Base-by-base conservation (phyloP, 1,284 basidiomycete species). In the Malassezia brasiliensis region DNA sequence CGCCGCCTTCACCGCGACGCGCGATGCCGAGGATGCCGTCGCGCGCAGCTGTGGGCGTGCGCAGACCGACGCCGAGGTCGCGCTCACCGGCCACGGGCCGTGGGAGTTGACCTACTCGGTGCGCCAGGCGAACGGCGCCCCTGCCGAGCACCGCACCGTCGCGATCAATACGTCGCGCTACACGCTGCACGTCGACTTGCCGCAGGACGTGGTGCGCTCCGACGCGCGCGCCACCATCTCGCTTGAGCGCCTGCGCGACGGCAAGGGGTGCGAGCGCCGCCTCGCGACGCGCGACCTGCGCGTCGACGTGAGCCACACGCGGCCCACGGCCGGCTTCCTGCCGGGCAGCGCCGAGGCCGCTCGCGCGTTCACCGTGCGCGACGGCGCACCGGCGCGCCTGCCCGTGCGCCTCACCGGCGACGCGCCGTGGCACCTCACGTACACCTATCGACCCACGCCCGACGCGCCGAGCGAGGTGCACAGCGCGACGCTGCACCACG, bases 321-420 rank as follows among this genome's bases (percentile, higher is more conserved):
- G 86, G 83, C 89, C 93, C 2, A 91, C 86, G 1, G 89, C 81
- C 19, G 84, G 84, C 66, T 94, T 96, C 77, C 81, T 84, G 37
- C 80, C 65, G 9, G 45, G 56, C 48, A 66, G 80, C 60, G 81
- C 83, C 8, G 51, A 52, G 5, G 50, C 47, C 22, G 41, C 47
- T n/a, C 62, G 66, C 41, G 79, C 80, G 39, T 76, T 84, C 8
- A 81, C 83, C 4, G 81, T 90, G 38, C 79, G 88, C n/a, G 85
- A 93, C 65, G 82, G 85, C 40, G 84, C 88, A 57, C 77, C 78
- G 39, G 85, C 84, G 28, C 45, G 52, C 17, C 59, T 74, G 14
- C 70, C 72, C 12, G 32, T 74, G 0, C 81, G 68, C 1, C 67
- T 74, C 22, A 61, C 60, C 20, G 72, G 72, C 31, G 64, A 68